Conservation (phyloP, 352 stramenopile genomes). For the Elongisporangium anandrum region DNA sequence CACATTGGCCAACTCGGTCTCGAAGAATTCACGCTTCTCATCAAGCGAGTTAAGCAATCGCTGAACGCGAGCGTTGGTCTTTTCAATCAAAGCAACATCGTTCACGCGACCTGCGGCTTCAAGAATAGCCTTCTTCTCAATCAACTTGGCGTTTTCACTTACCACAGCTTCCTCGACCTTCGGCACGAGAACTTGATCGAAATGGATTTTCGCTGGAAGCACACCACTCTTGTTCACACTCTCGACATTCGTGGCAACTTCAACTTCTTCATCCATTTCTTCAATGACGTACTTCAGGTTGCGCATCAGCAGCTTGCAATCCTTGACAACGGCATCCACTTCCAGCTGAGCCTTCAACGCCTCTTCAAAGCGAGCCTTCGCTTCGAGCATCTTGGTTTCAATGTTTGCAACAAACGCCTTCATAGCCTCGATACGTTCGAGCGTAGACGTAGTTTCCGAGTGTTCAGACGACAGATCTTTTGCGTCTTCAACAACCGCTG, state of each 20-base stretch:
- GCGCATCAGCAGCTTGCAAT: slow-evolving; percentile 80
- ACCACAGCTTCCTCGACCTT: slow-evolving; percentile 71
- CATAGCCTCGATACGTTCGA: slow-evolving; percentile 70
- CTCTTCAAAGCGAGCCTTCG: slow-evolving; percentile 53
- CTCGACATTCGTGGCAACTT: slow-evolving; percentile 66
- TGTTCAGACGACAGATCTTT: slow-evolving; percentile 68
- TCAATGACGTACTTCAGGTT: slow-evolving; percentile 88
- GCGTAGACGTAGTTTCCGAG: slow-evolving; percentile 54
- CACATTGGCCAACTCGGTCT: slow-evolving; percentile 66
- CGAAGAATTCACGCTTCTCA: slow-evolving; percentile 73
- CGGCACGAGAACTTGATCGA: slow-evolving; percentile 61
- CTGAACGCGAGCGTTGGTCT: slow-evolving; percentile 62
- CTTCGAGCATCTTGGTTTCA: slow-evolving; percentile 60
- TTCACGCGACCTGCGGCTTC: slow-evolving; percentile 43
- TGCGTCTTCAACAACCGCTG: slow-evolving; percentile 58
- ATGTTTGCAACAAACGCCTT: slow-evolving; percentile 73
- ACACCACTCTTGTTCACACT: slow-evolving; percentile 67
- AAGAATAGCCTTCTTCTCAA: slow-evolving; percentile 74
- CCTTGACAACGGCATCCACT: slow-evolving; percentile 81
- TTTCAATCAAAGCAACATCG: slow-evolving; percentile 72
- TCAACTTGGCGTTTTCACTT: slow-evolving; percentile 76
- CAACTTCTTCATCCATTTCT: slow-evolving; percentile 86
- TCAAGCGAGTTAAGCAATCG: slow-evolving; percentile 61
- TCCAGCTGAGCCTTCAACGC: slow-evolving; percentile 56
- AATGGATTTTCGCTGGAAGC: slow-evolving; percentile 58